A percentile compares a stretch with the other conserved stretches of the same genome.
Evolutionary conservation across 2,329 filamentous ascomycete species (phyloP).

Genomic region (Drechslerella dactyloides): DNA sequence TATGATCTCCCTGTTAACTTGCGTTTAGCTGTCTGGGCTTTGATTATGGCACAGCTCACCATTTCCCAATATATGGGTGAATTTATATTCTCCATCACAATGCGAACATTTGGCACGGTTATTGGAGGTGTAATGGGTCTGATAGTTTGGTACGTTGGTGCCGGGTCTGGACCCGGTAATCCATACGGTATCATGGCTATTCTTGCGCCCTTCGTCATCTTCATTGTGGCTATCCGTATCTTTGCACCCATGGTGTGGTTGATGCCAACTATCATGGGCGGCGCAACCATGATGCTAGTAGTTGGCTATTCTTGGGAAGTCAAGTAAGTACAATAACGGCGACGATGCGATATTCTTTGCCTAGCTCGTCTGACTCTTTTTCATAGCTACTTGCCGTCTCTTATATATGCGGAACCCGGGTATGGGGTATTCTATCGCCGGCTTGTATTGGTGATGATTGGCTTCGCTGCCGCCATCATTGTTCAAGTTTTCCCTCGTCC

Average conservation of each 20-base stretch:
- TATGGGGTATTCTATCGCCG: conserved; percentile 63
- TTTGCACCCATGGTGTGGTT: conserved; percentile 56
- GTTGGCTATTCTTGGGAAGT: conserved; percentile 44
- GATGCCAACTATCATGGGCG: conserved; percentile 58
- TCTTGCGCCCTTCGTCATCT: conserved; percentile 56
- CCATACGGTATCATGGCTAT: conserved; percentile 62
- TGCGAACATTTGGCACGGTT: conserved; percentile 60
- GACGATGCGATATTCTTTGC: background rate
- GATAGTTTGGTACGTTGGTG: conserved; percentile 64
- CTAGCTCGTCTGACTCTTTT: background rate
- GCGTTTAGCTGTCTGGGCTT: conserved; percentile 59
- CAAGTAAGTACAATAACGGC: conserved; percentile 16
- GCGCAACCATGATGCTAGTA: conserved; percentile 57
- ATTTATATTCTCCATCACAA: conserved; percentile 61
- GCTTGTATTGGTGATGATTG: conserved; percentile 60
- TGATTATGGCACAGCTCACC: conserved; percentile 63
- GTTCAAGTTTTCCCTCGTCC: conserved; percentile 62
- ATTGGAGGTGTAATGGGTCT: conserved; percentile 62
- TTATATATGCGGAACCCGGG: conserved; percentile 55
- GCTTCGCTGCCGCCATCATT: conserved; percentile 60
- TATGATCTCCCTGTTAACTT: background rate
- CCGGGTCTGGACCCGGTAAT: conserved; percentile 62
- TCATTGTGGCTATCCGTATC: conserved; percentile 58
- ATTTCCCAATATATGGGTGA: conserved; percentile 63
- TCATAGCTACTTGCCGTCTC: conserved; percentile 23